phyloP scores from a whole-genome alignment of 306 rosid genomes.

The Corylus avellana region DNA sequence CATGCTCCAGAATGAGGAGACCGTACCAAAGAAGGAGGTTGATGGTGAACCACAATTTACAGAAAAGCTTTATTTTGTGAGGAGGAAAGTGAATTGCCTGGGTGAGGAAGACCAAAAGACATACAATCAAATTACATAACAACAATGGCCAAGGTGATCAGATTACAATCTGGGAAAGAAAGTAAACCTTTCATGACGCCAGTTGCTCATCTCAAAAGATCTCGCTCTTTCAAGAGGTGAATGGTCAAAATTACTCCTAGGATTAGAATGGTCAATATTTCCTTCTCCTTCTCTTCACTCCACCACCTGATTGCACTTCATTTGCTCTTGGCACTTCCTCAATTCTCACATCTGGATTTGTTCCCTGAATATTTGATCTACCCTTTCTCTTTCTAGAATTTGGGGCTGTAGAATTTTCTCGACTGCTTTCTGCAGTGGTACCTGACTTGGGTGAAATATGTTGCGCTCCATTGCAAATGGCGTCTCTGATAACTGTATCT shows the following conservation, averaged over 20 bases:
- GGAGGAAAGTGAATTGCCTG: not conserved
- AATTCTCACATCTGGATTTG: conserved; percentile 25
- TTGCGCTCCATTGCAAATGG: conserved; percentile 23
- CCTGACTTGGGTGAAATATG: conserved; percentile 19
- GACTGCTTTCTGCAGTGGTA: conserved; percentile 15
- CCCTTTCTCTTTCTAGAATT: conserved; percentile 62
- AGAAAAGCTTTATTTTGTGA: not conserved
- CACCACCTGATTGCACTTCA: conserved; percentile 35
- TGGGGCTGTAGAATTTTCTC: conserved; percentile 34
- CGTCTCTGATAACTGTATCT: conserved; percentile 6
- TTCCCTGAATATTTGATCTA: conserved; percentile 44
- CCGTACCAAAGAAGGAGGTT: not conserved
- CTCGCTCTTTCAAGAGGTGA: conserved; percentile 35
- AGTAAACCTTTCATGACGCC: conserved; percentile 27
- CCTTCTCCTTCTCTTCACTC: conserved; percentile 48
- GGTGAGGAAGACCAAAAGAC: not conserved
- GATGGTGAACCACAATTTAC: not conserved
- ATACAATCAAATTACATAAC: not conserved
- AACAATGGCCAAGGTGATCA: not conserved
- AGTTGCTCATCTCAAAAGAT: conserved; percentile 25
- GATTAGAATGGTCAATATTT: conserved; percentile 39
- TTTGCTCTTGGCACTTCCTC: conserved; percentile 27
- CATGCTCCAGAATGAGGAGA: not conserved
- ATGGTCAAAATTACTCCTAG: conserved; percentile 22
- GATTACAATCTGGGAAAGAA: not conserved